A percentile compares a stretch with the other conserved stretches of the same genome.
Conservation (phyloP, 768 basidiomycete genomes). For the Suillus luteus region DNA sequence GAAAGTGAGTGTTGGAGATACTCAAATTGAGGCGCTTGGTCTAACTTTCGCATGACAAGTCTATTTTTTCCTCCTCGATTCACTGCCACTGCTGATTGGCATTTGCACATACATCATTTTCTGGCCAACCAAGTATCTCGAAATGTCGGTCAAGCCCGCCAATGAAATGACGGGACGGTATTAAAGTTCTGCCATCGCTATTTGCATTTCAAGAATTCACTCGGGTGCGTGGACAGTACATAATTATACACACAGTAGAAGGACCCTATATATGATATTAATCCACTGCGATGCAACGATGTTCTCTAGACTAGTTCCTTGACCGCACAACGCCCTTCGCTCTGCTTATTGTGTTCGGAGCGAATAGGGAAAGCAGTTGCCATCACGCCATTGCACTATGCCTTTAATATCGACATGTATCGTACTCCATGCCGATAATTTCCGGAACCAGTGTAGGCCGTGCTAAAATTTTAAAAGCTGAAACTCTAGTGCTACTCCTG, state of each 20-base stretch:
- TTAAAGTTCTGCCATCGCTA: neutral
- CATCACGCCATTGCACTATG: neutral
- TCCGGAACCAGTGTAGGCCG: neutral
- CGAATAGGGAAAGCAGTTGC: neutral
- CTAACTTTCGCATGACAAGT: constrained; percentile 17
- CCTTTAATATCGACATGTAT: neutral
- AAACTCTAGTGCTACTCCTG: neutral
- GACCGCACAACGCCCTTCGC: neutral
- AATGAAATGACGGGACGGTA: constrained; percentile 5
- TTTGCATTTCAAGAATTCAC: neutral
- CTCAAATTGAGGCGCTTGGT: neutral
- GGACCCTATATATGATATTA: neutral
- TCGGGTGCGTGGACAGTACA: neutral
- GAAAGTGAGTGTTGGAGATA: constrained; percentile 21
- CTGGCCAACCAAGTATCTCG: constrained; percentile 33
- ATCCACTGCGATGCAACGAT: neutral
- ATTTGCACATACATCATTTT: constrained; percentile 24
- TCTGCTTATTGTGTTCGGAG: neutral
- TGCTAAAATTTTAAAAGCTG: neutral
- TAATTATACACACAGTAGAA: neutral
- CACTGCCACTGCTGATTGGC: constrained; percentile 30
- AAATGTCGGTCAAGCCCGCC: neutral
- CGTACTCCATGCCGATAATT: neutral
- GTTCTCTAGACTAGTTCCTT: neutral
- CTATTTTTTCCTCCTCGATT: constrained; percentile 33